Evolutionary conservation across 2,329 filamentous ascomycete genomes (phyloP), one percentile per base, ranked within the genome.

Genomic region (Aspergillus puulaauensis): DNA sequence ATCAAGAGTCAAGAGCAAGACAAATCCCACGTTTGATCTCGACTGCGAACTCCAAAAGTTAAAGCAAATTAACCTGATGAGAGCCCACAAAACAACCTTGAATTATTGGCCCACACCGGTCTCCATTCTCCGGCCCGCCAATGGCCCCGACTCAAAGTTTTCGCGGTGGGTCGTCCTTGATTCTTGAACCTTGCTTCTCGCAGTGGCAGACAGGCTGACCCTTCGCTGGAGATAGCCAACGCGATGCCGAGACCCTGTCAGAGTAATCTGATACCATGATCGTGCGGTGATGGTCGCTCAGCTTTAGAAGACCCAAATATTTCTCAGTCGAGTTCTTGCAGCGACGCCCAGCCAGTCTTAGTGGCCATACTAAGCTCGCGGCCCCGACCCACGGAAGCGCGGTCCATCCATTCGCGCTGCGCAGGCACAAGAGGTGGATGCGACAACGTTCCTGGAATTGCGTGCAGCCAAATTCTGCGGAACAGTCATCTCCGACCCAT

Each of bases 401-500:
- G 47, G 21, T 39, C 56, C 60, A 52, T 48, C 56, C 56, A 37
- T 40, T 54, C 39, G 58, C 51, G 45, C 27, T 31, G 27, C 27
- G 27, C 27, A 31, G 27, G 27, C 27, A 31, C 35, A 37, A 37
- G 35, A 37, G 14, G 35, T 37, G 12, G 35, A 37, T 37, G 35
- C 35, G 15, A 37, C 14, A 6, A 47, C 46, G 56, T 56, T 47
- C 40, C 43, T 55, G 51, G 44, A 33, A 44, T 60, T 56, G 48
- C 53, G n/a, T 44, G 48, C 53, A 40, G 53, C 47, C 56, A 58
- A 33, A 46, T 54, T 37, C 54, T 59, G 58, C 63, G 63, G 61
- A 65, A 50, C 54, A 65, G 52, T 55, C 57, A 61, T 61, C 61
- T 65, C 63, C 63, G 63, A 55, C 59, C 41, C 58, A 52, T 33